A percentile compares a stretch with the other conserved stretches of the same genome.
Conservation (phyloP, 257 asterid genomes). For the Nicotiana paniculata region DNA sequence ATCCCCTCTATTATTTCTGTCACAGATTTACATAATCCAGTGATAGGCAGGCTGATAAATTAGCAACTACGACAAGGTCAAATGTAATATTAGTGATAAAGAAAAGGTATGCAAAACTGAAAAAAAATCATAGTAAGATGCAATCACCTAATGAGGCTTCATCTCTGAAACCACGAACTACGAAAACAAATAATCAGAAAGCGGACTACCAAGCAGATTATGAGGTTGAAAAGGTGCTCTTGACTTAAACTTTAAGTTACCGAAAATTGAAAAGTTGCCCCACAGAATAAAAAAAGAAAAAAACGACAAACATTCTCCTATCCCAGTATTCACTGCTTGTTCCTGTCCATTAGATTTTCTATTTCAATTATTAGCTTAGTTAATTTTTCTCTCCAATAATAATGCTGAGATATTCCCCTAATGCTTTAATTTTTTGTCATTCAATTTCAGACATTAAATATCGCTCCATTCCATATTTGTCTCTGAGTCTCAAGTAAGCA, state of each 20-base stretch:
- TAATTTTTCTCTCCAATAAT: background rate
- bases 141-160: background rate
- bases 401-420: background rate
- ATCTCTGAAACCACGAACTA: background rate
- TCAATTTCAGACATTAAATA: background rate
- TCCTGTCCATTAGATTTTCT: background rate
- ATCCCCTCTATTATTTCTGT: slow-evolving; percentile 55
- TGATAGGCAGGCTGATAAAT: background rate
- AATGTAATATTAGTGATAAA: background rate
- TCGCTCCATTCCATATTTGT: background rate
- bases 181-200: background rate
- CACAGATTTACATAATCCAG: slow-evolving; percentile 6
- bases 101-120: background rate
- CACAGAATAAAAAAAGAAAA: background rate
- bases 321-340: background rate
- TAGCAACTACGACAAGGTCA: background rate
- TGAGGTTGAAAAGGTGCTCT: background rate
- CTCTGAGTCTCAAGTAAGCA: background rate
- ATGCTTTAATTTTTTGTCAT: background rate
- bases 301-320: background rate
- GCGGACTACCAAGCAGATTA: background rate
- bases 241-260: background rate
- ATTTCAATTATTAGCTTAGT: background rate
- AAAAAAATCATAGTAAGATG: background rate
- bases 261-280: background rate